Percentiles rank a stretch among this genome's conserved stretches.
Evolutionary conservation across 345 rosid genomes (phyloP).

Genomic region (Toxicodendron radicans): DNA sequence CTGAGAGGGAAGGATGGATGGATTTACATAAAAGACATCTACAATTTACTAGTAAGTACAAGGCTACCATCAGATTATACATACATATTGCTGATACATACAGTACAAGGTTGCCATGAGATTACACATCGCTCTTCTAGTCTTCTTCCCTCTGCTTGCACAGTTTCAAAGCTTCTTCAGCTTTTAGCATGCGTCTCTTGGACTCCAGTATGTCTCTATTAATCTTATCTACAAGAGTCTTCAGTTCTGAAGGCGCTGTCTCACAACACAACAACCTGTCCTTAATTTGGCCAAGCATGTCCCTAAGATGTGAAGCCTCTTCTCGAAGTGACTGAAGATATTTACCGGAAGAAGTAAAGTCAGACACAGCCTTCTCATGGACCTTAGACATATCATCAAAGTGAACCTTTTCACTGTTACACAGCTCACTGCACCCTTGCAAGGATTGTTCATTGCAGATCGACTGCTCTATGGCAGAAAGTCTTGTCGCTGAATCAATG

Average conservation of each 20-base stretch:
- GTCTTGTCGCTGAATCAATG: conserved; percentile 12
- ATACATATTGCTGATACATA: too few relatives aligned
- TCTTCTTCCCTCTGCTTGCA: conserved; percentile 20
- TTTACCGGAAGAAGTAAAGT: conserved; percentile 21
- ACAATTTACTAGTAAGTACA: neutral
- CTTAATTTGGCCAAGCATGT: conserved; percentile 29
- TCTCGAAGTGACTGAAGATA: conserved; percentile 24
- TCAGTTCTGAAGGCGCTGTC: conserved; percentile 33
- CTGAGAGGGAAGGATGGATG: neutral
- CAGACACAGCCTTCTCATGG: conserved; percentile 30
- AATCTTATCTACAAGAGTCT: conserved; percentile 19
- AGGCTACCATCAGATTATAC: neutral
- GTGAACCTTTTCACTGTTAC: conserved; percentile 22
- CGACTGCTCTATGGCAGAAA: conserved; percentile 22
- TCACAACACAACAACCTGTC: conserved; percentile 31
- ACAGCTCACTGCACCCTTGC: conserved; percentile 27
- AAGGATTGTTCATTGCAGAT: conserved; percentile 3
- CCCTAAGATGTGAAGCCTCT: conserved; percentile 28
- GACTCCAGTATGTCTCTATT: conserved; percentile 26
- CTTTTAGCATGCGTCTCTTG: conserved; percentile 29
- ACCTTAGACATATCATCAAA: conserved; percentile 33
- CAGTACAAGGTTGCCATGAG: neutral
- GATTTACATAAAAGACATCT: neutral
- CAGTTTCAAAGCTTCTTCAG: conserved; percentile 19
- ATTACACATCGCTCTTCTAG: conserved; percentile 7